A percentile compares a stretch with the other conserved stretches of the same genome.
These are phyloP conservation scores for Phytophthora pseudosyringae DNA, from an alignment of 352 stramenopile species.

Conservation along the genomic window DNA sequence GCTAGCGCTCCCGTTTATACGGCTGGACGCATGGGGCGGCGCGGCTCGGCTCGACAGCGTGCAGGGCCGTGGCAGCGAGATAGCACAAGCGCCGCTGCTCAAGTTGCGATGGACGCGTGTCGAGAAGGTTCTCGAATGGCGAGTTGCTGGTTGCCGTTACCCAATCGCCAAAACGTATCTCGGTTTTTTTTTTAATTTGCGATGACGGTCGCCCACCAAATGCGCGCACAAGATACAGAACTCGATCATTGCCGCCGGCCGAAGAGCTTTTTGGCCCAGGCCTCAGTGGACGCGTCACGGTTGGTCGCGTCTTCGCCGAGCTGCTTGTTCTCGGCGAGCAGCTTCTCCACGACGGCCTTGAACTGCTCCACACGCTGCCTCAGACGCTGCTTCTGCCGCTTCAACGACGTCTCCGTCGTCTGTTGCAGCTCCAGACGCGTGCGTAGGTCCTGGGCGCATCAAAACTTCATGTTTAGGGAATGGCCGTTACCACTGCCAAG, in stretches of 20 bases:
- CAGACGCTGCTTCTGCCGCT: conserved; percentile 25
- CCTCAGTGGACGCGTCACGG: conserved; percentile 32
- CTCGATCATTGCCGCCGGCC: background rate
- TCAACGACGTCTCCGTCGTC: conserved; percentile 5
- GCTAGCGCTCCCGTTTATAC: background rate
- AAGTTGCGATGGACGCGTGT: conserved; percentile 10
- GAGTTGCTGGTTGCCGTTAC: conserved; percentile 9
- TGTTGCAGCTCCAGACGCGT: conserved; percentile 29
- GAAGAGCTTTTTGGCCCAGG: conserved; percentile 37
- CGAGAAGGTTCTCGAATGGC: conserved; percentile 40
- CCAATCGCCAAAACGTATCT: background rate
- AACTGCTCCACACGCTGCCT: conserved; percentile 27
- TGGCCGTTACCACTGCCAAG: background rate
- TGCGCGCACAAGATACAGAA: conserved; percentile 17
- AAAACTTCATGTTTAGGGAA: background rate
- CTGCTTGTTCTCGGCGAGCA: conserved; percentile 39
- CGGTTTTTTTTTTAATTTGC: background rate
- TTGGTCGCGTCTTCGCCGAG: conserved; percentile 32
- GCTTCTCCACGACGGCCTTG: conserved; percentile 24
- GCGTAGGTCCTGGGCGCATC: conserved; percentile 22
- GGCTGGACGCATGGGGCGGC: no score
- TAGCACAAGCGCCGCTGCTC: background rate
- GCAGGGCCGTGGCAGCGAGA: background rate
- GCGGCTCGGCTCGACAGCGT: no score
- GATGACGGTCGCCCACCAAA: conserved; percentile 18